A percentile compares a stretch with the other conserved stretches of the same genome.
These are phyloP conservation scores for Lyophyllum shimeji DNA, from an alignment of 768 basidiomycete genomes.

Conservation along the genomic window DNA sequence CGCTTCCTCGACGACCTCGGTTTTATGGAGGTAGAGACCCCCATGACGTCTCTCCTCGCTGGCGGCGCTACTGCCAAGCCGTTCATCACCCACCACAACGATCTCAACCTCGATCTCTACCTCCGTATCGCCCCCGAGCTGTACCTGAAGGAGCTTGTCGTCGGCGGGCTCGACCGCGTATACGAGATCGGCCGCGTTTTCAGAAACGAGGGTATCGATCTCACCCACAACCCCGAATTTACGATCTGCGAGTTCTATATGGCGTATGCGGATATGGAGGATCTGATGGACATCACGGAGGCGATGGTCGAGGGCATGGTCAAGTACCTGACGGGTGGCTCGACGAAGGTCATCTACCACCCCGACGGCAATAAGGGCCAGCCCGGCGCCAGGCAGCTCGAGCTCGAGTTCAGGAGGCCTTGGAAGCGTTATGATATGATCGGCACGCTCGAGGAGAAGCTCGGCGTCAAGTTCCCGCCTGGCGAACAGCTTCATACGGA, in stretches of 20 bases:
- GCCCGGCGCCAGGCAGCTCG: constrained; percentile 57
- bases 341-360: constrained; percentile 80
- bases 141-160: constrained; percentile 96
- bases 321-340: constrained; percentile 78
- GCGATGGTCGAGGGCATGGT: constrained; percentile 87
- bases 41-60: constrained; percentile 94
- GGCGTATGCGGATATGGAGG: constrained; percentile 99
- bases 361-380: constrained; percentile 91
- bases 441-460: constrained; percentile 90
- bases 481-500: constrained; percentile 87
- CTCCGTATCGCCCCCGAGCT: constrained; percentile 97
- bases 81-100: constrained; percentile 98
- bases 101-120: constrained; percentile 93
- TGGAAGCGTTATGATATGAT: constrained; percentile 99
- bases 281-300: constrained; percentile 97
- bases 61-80: constrained; percentile 99
- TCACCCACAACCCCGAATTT: constrained; percentile 99
- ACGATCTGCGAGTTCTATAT: constrained; percentile 99
- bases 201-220: constrained; percentile 97
- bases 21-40: constrained; percentile 99
- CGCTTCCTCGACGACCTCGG: constrained; percentile 87
- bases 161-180: constrained; percentile 96
- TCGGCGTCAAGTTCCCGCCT: constrained; percentile 88
- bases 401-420: constrained; percentile 86
- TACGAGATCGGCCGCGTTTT: constrained; percentile 99